These are phyloP conservation scores for Apodospora peruviana DNA, from an alignment of 495 filamentous ascomycete species.

Conservation along the genomic window DNA sequence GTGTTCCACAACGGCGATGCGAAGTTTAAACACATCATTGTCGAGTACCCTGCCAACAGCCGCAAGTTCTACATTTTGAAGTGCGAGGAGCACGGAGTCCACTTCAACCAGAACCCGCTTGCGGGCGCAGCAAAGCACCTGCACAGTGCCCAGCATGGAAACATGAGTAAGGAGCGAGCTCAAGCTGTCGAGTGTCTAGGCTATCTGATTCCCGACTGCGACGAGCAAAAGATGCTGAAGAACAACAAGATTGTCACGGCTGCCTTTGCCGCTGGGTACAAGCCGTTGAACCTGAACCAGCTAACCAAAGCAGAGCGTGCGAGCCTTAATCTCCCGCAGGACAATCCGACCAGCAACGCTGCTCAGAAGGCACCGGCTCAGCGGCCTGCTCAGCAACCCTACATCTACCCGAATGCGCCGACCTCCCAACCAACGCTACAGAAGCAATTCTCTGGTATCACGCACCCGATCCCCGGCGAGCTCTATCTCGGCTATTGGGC, in stretches of 20 bases:
- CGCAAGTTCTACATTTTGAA: conserved; percentile 34
- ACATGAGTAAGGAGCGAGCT: conserved; percentile 24
- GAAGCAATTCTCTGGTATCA: conserved; percentile 8
- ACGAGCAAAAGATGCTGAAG: conserved; percentile 8
- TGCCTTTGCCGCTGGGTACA: conserved; percentile 26
- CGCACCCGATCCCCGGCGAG: conserved; percentile 11
- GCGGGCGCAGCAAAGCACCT: conserved; percentile 40
- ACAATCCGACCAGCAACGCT: background rate
- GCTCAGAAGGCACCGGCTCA: background rate
- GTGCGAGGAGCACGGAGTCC: conserved; percentile 37
- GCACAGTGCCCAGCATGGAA: conserved; percentile 26
- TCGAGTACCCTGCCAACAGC: conserved; percentile 27
- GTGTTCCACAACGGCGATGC: conserved; percentile 33
- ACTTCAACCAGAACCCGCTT: conserved; percentile 35
- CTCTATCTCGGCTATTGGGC: conserved; percentile 33
- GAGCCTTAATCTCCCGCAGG: conserved; percentile 5
- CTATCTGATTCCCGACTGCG: conserved; percentile 30
- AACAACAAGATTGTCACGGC: conserved; percentile 31
- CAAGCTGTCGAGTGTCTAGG: conserved; percentile 30
- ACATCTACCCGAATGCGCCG: background rate
- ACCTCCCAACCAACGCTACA: background rate
- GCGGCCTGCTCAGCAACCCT: background rate
- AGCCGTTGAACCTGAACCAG: conserved; percentile 22
- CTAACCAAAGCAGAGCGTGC: conserved; percentile 14
- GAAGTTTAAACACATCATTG: conserved; percentile 34